These are phyloP conservation scores for Phoma sp. DNA, from an alignment of 2,329 filamentous ascomycete species.

Conservation along the genomic window DNA sequence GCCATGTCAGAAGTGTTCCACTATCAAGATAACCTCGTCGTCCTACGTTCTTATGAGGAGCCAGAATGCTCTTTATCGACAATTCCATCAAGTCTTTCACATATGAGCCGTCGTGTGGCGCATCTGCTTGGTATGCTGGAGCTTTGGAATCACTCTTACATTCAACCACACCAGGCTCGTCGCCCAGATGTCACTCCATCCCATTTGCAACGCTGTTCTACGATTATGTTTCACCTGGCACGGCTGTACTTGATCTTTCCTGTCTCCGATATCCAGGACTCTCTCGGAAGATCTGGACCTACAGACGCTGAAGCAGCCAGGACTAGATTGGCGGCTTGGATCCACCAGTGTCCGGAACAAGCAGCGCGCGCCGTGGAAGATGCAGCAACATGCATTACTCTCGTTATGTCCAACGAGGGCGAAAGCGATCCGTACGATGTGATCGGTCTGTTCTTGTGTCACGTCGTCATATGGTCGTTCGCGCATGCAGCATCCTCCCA, in stretches of 20 bases:
- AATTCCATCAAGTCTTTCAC: no score
- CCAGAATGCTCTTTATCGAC: no score
- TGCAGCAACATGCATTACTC: slow-evolving; percentile 6
- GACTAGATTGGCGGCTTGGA: background rate
- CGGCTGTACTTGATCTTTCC: slow-evolving; percentile 5
- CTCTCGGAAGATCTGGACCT: slow-evolving; percentile 9
- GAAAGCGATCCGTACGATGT: slow-evolving; percentile 9
- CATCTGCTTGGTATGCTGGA: background rate
- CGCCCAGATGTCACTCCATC: background rate
- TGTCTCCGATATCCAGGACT: slow-evolving; percentile 10
- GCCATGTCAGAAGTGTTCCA: slow-evolving; percentile 9
- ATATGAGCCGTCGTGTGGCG: background rate
- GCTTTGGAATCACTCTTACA: background rate
- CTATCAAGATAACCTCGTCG: slow-evolving; percentile 4
- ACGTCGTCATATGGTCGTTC: slow-evolving; percentile 10
- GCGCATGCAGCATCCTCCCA: background rate
- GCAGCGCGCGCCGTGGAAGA: background rate
- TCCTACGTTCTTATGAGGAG: slow-evolving; percentile 3
- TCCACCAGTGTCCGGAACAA: background rate
- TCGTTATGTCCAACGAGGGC: background rate
- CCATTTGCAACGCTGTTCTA: slow-evolving; percentile 1
- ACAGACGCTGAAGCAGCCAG: slow-evolving; percentile 1
- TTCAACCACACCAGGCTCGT: background rate
- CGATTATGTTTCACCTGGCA: background rate
- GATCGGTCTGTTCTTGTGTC: slow-evolving; percentile 9